phyloP scores from a whole-genome alignment of 495 filamentous ascomycete genomes.

The Aspergillus sclerotiicarbonarius region DNA sequence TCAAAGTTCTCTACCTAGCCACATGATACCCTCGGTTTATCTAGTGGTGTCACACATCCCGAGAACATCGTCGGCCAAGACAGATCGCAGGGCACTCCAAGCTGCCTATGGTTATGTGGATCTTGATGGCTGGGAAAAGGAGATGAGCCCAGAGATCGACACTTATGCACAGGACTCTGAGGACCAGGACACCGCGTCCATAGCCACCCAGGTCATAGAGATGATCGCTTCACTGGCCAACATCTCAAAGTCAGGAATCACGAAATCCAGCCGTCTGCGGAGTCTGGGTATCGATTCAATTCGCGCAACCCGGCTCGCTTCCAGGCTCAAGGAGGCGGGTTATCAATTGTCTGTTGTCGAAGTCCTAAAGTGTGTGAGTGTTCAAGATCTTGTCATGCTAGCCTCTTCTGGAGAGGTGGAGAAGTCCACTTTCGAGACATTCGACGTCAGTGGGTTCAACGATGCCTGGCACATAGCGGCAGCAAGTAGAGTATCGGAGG shows the following conservation, averaged over 20 bases:
- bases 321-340: conserved; percentile 26
- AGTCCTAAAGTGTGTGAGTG: conserved; percentile 27
- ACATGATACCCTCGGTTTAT: conserved; percentile 37
- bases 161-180: conserved; percentile 1
- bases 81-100: conserved; percentile 30
- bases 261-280: conserved; percentile 23
- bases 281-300: conserved; percentile 39
- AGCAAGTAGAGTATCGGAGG: conserved; percentile 12
- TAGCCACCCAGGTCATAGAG: conserved; percentile 19
- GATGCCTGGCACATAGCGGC: conserved; percentile 17
- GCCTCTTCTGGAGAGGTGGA: conserved; percentile 8
- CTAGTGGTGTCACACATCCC: conserved; percentile 30
- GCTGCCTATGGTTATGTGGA: conserved; percentile 27
- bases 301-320: conserved; percentile 30
- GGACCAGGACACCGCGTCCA: neutral
- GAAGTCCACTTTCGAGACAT: conserved; percentile 5
- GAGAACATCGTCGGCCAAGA: conserved; percentile 34
- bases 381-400: conserved; percentile 25
- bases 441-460: conserved; percentile 28
- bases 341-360: conserved; percentile 27
- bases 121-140: conserved; percentile 30
- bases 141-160: conserved; percentile 18
- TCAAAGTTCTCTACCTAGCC: conserved; percentile 22
- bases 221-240: conserved; percentile 26
- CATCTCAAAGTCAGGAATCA: conserved; percentile 22